phyloP scores from a whole-genome alignment of 495 filamentous ascomycete species.

The Lepraria neglecta region DNA sequence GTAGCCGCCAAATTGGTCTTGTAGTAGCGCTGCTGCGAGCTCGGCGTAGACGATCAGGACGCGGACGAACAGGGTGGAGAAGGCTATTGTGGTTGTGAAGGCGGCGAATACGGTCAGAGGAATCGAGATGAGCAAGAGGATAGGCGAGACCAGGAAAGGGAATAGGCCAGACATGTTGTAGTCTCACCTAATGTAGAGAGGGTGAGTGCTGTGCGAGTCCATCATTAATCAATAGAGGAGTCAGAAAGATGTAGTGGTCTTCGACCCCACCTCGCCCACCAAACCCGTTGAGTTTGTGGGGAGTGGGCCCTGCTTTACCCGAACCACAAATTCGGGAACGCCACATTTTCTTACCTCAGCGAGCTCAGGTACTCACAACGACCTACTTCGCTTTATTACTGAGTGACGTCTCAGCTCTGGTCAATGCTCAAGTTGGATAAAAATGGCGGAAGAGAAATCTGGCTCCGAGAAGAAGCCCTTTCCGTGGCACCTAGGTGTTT shows the following conservation, averaged over 20 bases:
- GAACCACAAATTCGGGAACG: not conserved
- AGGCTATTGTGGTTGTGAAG: constrained; percentile 60
- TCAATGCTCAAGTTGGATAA: not conserved
- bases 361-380: not conserved
- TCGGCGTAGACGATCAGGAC: constrained; percentile 64
- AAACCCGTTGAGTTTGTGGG: not conserved
- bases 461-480: constrained; percentile 38
- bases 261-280: not conserved
- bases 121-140: constrained; percentile 59
- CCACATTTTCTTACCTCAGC: not conserved
- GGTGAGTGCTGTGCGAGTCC: not conserved
- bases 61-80: constrained; percentile 58
- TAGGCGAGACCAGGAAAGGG: constrained; percentile 52
- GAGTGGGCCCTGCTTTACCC: constrained; percentile 3
- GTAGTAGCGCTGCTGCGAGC: constrained; percentile 52
- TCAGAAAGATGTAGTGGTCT: no score
- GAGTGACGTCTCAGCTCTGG: no score
- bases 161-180: constrained; percentile 35
- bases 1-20: constrained; percentile 44
- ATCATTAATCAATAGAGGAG: no score
- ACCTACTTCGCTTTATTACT: not conserved
- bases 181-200: not conserved
- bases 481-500: constrained; percentile 81
- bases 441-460: not conserved
- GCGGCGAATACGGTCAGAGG: constrained; percentile 64